Conservation (phyloP, 2,329 filamentous ascomycete species). For the Fusarium sp. region DNA sequence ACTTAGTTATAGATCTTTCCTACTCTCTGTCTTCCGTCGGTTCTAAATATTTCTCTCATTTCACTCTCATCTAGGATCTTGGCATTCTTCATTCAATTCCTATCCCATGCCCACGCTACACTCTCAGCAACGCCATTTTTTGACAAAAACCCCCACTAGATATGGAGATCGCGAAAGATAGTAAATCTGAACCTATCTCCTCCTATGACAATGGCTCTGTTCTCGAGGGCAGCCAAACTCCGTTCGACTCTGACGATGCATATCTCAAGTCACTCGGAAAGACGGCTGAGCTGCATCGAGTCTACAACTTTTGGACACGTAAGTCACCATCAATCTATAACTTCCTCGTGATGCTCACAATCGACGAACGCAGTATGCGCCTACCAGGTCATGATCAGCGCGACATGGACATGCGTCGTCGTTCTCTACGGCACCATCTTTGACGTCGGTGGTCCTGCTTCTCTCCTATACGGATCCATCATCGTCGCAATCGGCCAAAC, state of each 20-base stretch:
- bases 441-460: conserved; percentile 12
- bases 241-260: neutral
- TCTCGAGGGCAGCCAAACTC: neutral
- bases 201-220: neutral
- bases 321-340: accelerated
- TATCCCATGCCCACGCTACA: neutral
- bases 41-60: neutral
- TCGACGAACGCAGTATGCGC: conserved; percentile 4
- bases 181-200: neutral
- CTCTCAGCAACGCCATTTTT: neutral
- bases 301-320: conserved; percentile 26
- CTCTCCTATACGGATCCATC: conserved; percentile 14
- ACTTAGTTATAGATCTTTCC: neutral
- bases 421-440: conserved; percentile 20
- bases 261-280: conserved; percentile 17
- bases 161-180: neutral
- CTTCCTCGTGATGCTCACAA: neutral
- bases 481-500: conserved; percentile 22
- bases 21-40: neutral
- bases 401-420: conserved; percentile 24
- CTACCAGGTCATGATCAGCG: conserved; percentile 25
- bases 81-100: neutral
- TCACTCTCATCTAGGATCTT: neutral
- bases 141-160: neutral
- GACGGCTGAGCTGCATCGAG: conserved; percentile 5